A percentile compares a stretch with the other conserved stretches of the same genome.
phyloP scores from a whole-genome alignment of 768 basidiomycete genomes.

The Dioszegia crocea region DNA sequence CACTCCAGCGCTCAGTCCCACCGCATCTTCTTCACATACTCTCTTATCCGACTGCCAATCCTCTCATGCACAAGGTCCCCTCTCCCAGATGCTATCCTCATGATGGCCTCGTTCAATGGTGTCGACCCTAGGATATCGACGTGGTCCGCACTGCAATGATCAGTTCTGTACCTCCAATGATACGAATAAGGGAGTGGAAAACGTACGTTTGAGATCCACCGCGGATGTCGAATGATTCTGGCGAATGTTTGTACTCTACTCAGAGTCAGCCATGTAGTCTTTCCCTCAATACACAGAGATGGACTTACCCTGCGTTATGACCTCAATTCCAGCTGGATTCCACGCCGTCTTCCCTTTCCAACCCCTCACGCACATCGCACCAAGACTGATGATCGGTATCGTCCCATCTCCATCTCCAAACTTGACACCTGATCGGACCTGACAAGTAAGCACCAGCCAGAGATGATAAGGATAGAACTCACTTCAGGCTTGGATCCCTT shows the following conservation, averaged over 20 bases:
- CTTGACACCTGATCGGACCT: constrained; percentile 73
- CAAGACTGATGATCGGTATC: constrained; percentile 52
- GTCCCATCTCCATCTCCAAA: constrained; percentile 96
- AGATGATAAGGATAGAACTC: neutral
- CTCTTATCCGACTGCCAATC: constrained; percentile 71
- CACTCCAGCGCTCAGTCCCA: constrained; percentile 60
- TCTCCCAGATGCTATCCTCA: constrained; percentile 81
- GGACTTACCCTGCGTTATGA: constrained; percentile 71
- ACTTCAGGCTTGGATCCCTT: constrained; percentile 52
- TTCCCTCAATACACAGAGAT: neutral
- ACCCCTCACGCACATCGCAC: constrained; percentile 94
- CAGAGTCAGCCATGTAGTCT: neutral
- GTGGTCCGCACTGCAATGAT: constrained; percentile 58
- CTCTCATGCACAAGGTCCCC: constrained; percentile 61
- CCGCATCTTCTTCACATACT: constrained; percentile 66
- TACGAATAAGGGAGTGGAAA: neutral
- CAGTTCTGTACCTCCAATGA: neutral
- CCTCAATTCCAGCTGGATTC: constrained; percentile 85
- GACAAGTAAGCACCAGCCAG: constrained; percentile 30
- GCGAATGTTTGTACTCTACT: constrained; percentile 60
- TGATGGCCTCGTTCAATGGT: constrained; percentile 78
- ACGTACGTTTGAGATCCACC: constrained; percentile 81
- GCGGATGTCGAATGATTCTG: constrained; percentile 65
- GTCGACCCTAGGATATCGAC: constrained; percentile 78
- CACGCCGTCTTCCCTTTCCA: constrained; percentile 76